Base-by-base conservation (phyloP, 2,329 filamentous ascomycete genomes). In the Penicillium hordei region DNA sequence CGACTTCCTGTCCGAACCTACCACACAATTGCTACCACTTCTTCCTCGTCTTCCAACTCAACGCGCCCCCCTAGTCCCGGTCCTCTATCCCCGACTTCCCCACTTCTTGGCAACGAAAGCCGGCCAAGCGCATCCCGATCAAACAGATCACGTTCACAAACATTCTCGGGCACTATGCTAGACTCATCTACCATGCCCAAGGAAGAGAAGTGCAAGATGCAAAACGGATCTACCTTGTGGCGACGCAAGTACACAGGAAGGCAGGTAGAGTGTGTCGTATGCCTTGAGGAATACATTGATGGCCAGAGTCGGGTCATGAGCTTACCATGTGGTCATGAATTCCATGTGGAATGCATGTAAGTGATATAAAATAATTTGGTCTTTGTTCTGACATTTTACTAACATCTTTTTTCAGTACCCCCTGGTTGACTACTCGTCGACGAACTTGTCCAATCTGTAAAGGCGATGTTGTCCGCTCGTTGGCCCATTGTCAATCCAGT, bases 391-490 rank as follows among this genome's bases (percentile, higher is more conserved):
- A 42, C 7, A 52, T 38, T 63, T 62, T 58, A 68, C 69, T 70
- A 60, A 65, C 23, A 29, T 13, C 36, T 23, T 38, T 29, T 34
- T 21, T 27, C 63, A 96, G 92, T 71, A 97, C 94, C 5, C 94
- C 94, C 2, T 99, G 94, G 94, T 81, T 99, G 52, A 97, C 93
- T 0, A 97, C 93, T 17, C 88, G 93, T 48, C 89, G 94, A 62
- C 88, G 94, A 62, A 99, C 94, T n/a, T 99, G 94, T 69, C 94
- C 94, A 0, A 97, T 99, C 60, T 99, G 94, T 79, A 99, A 99
- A 79, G 92, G 93, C 48, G 94, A 99, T 71, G 94, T 99, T 36
- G 93, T 99, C 17, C 75, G 78, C 43, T 80, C 78, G 1, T 70
- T 91, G 62, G 83, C 86, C 19, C 81, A 79, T 33, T 64, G 61